Percentiles rank a stretch among this genome's conserved stretches.
These are phyloP conservation scores for Stygiomarasmius scandens DNA, from an alignment of 1,284 basidiomycete genomes.

Conservation along the genomic window DNA sequence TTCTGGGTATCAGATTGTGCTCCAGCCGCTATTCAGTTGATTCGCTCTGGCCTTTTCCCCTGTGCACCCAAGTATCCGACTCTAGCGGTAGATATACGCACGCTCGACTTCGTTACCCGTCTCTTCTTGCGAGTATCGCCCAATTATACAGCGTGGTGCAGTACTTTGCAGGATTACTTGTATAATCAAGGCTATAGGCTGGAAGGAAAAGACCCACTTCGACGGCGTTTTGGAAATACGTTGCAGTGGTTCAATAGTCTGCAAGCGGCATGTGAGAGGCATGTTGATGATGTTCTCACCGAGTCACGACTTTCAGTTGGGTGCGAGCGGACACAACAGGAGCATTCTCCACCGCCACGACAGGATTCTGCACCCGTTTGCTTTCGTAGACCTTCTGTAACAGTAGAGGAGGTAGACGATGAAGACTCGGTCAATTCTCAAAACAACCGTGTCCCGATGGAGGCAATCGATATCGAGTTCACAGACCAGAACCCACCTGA, in stretches of 20 bases:
- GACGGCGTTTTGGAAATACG: slow-evolving; percentile 15
- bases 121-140: slow-evolving; percentile 25
- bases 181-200: slow-evolving; percentile 16
- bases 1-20: slow-evolving; percentile 19
- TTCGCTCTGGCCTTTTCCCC: slow-evolving; percentile 24
- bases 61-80: slow-evolving; percentile 23
- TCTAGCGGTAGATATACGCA: slow-evolving; percentile 26
- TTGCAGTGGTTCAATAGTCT: slow-evolving; percentile 20
- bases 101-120: slow-evolving; percentile 22
- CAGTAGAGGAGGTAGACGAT: background rate
- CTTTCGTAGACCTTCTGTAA: no score
- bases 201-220: slow-evolving; percentile 15
- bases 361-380: no score
- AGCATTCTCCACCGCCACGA: no score
- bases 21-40: slow-evolving; percentile 22
- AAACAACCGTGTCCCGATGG: background rate
- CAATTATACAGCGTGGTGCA: slow-evolving; percentile 25
- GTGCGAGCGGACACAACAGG: no score
- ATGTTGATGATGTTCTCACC: background rate
- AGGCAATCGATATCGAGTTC: background rate
- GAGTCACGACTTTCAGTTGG: no score
- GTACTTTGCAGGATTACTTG: slow-evolving; percentile 23
- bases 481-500: background rate
- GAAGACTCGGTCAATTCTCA: background rate
- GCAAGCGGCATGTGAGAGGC: background rate